Base-by-base conservation (phyloP, 1,284 basidiomycete genomes). In the Puccinia novopanici region DNA sequence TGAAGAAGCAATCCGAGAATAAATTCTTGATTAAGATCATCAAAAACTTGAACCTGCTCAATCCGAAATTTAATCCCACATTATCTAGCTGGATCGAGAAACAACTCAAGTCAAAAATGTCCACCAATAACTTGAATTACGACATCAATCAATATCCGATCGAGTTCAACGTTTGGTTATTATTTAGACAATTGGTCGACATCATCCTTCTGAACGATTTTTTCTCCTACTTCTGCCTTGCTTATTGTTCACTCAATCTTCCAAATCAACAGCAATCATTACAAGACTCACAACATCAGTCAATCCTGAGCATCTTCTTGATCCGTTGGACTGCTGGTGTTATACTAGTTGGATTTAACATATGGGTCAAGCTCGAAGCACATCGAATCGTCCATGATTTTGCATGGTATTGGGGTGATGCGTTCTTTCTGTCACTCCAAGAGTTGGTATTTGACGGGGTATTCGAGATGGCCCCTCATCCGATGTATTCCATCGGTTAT, bases 351-450 rank as follows among this genome's bases (percentile, higher is more conserved):
- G 89, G 89, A 55, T 98, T 99, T 89, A 99, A 99, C 86, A 89
- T 98, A 52, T 99, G 96, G 95, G 95, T 99, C 83, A 99, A 99
- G 87, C 92, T 93, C 17, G 96, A 99, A 84, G 96, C 96, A 0
- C 96, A 99, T 86, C 89, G 94, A 71, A 94, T 99, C 74, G 95
- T 99, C 82, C 98, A 97, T 82, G 89, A 89, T 83, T 89, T 88
- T 77, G 89, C 89, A n/a, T 89, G 85, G 85, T 99, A 99, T 87
- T 98, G 96, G n/a, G 96, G 96, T 24, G 96, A 99, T 85, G 93
- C 93, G 72, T 99, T 99, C 88, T 99, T 98, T 89, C 84, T 88
- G 81, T 87, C 88, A 80, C 87, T 89, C 82, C 88, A 89, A 84
- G 85, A 88, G 72, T 89, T 99, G 30, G 92, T 98, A 5, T 99